phyloP scores from a whole-genome alignment of 2,329 filamentous ascomycete genomes.

The Aspergillus quadricinctus region DNA sequence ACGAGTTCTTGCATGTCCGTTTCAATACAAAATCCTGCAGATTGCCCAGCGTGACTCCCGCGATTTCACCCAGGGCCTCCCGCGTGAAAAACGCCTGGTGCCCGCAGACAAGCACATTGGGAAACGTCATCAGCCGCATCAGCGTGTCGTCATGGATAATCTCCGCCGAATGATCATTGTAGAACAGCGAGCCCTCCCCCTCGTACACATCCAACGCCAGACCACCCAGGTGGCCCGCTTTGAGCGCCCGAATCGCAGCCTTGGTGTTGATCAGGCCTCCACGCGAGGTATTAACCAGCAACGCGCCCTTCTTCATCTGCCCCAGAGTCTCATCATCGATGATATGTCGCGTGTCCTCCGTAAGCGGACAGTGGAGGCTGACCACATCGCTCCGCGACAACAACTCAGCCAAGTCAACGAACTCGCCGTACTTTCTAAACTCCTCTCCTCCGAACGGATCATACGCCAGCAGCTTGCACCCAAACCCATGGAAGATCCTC shows the following conservation, averaged over 20 bases:
- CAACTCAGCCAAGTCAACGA: constrained; percentile 52
- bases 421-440: constrained; percentile 49
- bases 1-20: constrained; percentile 25
- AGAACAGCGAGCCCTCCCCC: constrained; percentile 57
- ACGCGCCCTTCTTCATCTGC: constrained; percentile 55
- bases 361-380: constrained; percentile 64
- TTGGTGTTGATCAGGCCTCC: constrained; percentile 60
- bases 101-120: constrained; percentile 62
- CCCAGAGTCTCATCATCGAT: constrained; percentile 53
- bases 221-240: constrained; percentile 56
- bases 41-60: constrained; percentile 57
- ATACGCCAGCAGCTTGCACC: constrained; percentile 58
- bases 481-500: constrained; percentile 61
- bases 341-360: constrained; percentile 55
- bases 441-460: constrained; percentile 53
- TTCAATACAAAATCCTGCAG: constrained; percentile 35
- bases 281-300: constrained; percentile 63
- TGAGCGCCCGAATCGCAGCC: constrained; percentile 58
- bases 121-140: constrained; percentile 64
- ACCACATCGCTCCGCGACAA: constrained; percentile 57
- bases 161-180: constrained; percentile 60
- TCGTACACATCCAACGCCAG: constrained; percentile 67
- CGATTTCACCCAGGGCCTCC: constrained; percentile 62
- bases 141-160: constrained; percentile 64
- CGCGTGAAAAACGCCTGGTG: constrained; percentile 68